These are phyloP conservation scores for Colletotrichum magnum DNA, from an alignment of 2,329 filamentous ascomycete species.

Conservation along the genomic window DNA sequence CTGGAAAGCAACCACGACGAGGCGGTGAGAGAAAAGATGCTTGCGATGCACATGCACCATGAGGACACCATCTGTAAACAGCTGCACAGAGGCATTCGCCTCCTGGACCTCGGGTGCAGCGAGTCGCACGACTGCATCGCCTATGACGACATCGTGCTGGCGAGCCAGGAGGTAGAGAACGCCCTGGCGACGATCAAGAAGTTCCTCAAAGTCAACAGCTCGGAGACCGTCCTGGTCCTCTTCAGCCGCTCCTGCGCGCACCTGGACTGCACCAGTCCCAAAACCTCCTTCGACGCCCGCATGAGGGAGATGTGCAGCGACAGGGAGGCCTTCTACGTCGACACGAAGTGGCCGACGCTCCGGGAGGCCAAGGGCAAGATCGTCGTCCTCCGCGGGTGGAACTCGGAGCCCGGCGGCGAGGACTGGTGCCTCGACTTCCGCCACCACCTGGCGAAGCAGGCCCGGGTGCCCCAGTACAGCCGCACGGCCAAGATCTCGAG, in stretches of 20 bases:
- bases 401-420: neutral
- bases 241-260: slow-evolving; percentile 17
- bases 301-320: neutral
- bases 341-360: slow-evolving; percentile 14
- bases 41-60: slow-evolving; percentile 20
- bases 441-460: neutral
- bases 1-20: neutral
- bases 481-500: neutral
- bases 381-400: slow-evolving; percentile 21
- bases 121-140: neutral
- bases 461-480: neutral
- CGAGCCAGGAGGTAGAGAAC: slow-evolving; percentile 1
- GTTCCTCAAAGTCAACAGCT: neutral
- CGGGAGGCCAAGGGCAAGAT: slow-evolving; percentile 4
- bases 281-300: neutral
- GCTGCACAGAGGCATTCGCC: slow-evolving; percentile 6
- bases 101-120: slow-evolving; percentile 19
- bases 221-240: slow-evolving; percentile 3
- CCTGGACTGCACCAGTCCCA: no score
- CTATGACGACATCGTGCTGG: slow-evolving; percentile 1
- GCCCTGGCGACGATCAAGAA: neutral
- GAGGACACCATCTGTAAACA: slow-evolving; percentile 2
- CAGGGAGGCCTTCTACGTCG: neutral
- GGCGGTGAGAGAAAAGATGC: neutral
- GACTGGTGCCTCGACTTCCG: neutral